phyloP scores from a whole-genome alignment of 306 rosid species.

The Prunus armeniaca region DNA sequence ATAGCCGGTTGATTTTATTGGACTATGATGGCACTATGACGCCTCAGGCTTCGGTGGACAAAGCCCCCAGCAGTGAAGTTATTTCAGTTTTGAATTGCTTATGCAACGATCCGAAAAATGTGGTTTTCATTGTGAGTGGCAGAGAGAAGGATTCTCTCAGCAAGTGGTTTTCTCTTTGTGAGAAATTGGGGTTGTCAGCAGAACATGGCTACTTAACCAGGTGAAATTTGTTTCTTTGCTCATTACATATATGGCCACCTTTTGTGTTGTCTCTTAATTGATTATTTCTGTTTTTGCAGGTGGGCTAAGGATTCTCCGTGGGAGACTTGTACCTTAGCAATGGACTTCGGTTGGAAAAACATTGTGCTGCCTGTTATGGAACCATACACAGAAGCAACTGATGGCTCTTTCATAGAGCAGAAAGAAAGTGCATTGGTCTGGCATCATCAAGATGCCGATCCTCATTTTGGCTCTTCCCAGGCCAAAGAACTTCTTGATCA shows the following conservation, averaged over 20 bases:
- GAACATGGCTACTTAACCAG: conserved; percentile 80
- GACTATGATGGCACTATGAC: conserved; percentile 50
- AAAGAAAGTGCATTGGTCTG: conserved; percentile 79
- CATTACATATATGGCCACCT: neutral
- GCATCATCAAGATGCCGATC: conserved; percentile 71
- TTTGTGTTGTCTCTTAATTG: neutral
- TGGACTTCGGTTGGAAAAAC: conserved; percentile 57
- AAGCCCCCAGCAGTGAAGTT: conserved; percentile 50
- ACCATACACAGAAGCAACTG: conserved; percentile 71
- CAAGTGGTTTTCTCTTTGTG: conserved; percentile 63
- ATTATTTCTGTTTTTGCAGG: conserved; percentile 25
- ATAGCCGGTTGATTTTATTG: conserved; percentile 27
- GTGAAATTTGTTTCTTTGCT: conserved; percentile 24
- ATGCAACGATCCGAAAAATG: conserved; percentile 60
- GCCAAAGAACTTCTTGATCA: conserved; percentile 81
- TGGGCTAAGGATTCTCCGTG: conserved; percentile 52
- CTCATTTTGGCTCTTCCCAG: conserved; percentile 59
- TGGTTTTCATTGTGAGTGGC: conserved; percentile 75
- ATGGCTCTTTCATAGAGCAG: conserved; percentile 71
- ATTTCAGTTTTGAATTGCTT: conserved; percentile 51
- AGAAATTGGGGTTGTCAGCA: conserved; percentile 63
- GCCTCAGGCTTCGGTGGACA: conserved; percentile 42
- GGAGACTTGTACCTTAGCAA: conserved; percentile 45
- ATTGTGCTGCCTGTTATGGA: conserved; percentile 67
- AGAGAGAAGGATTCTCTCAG: conserved; percentile 56